Conservation (phyloP, 2,329 filamentous ascomycete genomes). For the Fonsecaea multimorphosa region DNA sequence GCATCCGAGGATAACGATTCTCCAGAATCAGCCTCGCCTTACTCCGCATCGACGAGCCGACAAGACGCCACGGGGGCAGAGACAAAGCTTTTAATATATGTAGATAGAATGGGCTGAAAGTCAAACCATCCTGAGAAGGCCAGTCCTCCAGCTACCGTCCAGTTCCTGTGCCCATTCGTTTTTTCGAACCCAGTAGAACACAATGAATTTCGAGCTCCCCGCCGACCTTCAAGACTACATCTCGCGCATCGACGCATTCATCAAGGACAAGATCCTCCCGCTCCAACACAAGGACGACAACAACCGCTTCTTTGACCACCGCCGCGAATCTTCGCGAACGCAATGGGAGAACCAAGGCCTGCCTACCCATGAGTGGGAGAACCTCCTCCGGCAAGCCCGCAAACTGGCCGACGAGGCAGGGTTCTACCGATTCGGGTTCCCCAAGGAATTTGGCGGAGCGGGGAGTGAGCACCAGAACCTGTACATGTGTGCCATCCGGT, state of each 20-base stretch:
- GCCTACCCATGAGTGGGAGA: conserved; percentile 65
- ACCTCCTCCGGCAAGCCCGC: conserved; percentile 57
- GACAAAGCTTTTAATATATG: not conserved
- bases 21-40: conserved; percentile 3
- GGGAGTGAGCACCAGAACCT: conserved; percentile 60
- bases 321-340: conserved; percentile 66
- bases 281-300: conserved; percentile 64
- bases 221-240: conserved; percentile 57
- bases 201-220: conserved; percentile 64
- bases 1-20: conserved; percentile 1
- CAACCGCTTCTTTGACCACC: conserved; percentile 69
- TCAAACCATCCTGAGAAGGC: not conserved
- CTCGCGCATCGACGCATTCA: conserved; percentile 62
- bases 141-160: not conserved
- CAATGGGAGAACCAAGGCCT: conserved; percentile 64
- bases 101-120: not conserved
- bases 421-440: conserved; percentile 66
- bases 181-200: conserved; percentile 1
- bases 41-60: conserved; percentile 6
- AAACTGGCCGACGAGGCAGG: conserved; percentile 63
- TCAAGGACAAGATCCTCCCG: conserved; percentile 59
- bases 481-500: conserved; percentile 68
- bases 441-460: conserved; percentile 61
- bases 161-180: not conserved
- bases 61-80: not conserved